These are phyloP conservation scores for Nakazawaea wickerhamii DNA, from an alignment of 805 yeast genomes.

Conservation along the genomic window DNA sequence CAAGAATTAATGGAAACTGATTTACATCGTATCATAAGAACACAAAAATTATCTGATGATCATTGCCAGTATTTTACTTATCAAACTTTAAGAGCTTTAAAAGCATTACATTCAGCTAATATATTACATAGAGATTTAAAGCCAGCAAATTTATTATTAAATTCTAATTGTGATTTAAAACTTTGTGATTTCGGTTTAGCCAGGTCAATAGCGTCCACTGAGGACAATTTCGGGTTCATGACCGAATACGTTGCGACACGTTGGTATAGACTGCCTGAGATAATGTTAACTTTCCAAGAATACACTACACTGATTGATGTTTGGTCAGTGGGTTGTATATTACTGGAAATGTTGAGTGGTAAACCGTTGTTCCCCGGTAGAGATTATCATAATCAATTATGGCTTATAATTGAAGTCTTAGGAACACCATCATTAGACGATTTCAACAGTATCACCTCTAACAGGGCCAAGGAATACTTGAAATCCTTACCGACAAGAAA, in stretches of 20 bases:
- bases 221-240: slow-evolving; percentile 74
- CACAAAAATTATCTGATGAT: slow-evolving; percentile 83
- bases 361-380: slow-evolving; percentile 90
- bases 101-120: slow-evolving; percentile 89
- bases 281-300: slow-evolving; percentile 90
- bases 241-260: slow-evolving; percentile 97
- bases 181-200: slow-evolving; percentile 95
- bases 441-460: slow-evolving; percentile 66
- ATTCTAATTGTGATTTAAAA: slow-evolving; percentile 90
- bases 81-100: slow-evolving; percentile 85
- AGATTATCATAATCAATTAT: slow-evolving; percentile 87
- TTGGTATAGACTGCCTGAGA: slow-evolving; percentile 98
- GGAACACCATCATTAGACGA: slow-evolving; percentile 88
- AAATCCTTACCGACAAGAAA: slow-evolving; percentile 68
- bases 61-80: slow-evolving; percentile 92
- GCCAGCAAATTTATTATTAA: slow-evolving; percentile 80
- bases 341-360: slow-evolving; percentile 85
- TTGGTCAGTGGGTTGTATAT: slow-evolving; percentile 95
- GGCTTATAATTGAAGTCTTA: slow-evolving; percentile 74
- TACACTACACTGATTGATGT: slow-evolving; percentile 94
- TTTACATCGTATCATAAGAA: slow-evolving; percentile 71
- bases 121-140: slow-evolving; percentile 91
- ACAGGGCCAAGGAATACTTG: slow-evolving; percentile 85
- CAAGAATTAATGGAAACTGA: slow-evolving; percentile 90
- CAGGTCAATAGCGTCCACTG: slow-evolving; percentile 52